phyloP scores from a whole-genome alignment of 2,329 filamentous ascomycete genomes.

The Colletotrichum sansevieriae region DNA sequence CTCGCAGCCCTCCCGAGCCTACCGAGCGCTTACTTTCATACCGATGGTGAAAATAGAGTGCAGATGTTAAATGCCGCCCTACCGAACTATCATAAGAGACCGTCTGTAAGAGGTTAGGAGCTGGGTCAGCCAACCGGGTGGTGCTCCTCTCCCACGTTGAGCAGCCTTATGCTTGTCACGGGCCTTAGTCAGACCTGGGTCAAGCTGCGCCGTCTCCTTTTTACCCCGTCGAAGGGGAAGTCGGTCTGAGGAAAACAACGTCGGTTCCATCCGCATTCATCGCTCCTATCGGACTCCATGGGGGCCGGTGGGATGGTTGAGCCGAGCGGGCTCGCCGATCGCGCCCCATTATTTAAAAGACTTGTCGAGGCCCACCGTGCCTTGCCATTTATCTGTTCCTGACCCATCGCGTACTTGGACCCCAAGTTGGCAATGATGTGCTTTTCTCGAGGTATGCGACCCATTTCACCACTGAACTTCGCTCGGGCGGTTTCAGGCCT shows the following conservation, averaged over 20 bases:
- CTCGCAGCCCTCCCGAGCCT: not conserved
- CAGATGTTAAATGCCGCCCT: slow-evolving; percentile 4
- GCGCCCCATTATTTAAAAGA: not conserved
- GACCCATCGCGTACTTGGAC: not conserved
- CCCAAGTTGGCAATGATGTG: slow-evolving; percentile 5
- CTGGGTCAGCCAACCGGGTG: not conserved
- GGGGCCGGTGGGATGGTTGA: slow-evolving; percentile 9
- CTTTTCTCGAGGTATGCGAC: not conserved
- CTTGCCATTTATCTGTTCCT: not conserved
- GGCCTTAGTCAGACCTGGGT: not conserved
- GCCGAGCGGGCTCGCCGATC: not conserved
- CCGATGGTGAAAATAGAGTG: slow-evolving; percentile 4
- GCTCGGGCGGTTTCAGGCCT: not conserved
- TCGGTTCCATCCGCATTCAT: slow-evolving; percentile 3
- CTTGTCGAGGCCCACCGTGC: slow-evolving; percentile 6
- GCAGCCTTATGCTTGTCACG: not conserved
- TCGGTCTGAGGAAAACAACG: slow-evolving; percentile 8
- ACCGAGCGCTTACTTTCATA: slow-evolving; percentile 13
- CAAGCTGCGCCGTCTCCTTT: slow-evolving; percentile 2
- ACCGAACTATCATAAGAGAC: slow-evolving; percentile 5
- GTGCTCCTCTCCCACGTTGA: slow-evolving; percentile 1
- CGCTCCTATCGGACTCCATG: not conserved
- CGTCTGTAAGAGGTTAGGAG: slow-evolving; percentile 13
- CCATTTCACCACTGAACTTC: not conserved
- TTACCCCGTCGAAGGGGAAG: not conserved